Conservation (phyloP, 805 yeast species). For the Starmerella khaoyaiensis region DNA sequence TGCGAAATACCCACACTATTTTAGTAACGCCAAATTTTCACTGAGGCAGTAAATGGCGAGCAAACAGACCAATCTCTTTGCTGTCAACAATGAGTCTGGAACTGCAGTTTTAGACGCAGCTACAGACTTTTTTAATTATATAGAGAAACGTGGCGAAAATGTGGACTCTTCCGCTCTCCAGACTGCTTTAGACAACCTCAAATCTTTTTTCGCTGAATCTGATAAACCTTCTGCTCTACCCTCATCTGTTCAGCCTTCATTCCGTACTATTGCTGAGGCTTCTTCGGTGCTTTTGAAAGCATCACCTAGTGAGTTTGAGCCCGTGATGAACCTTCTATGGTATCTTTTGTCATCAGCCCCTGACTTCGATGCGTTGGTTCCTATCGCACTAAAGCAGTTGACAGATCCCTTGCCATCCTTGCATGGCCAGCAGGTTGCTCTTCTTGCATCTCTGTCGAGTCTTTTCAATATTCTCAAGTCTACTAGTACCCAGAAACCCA, state of each 20-base stretch:
- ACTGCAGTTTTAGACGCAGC: conserved; percentile 29
- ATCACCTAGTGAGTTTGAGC: conserved; percentile 30
- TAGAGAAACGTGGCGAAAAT: conserved; percentile 26
- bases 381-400: conserved; percentile 25
- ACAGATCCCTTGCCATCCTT: conserved; percentile 20
- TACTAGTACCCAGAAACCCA: conserved; percentile 23
- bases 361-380: conserved; percentile 25
- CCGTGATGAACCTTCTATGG: conserved; percentile 30
- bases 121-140: conserved; percentile 28
- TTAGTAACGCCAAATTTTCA: background rate
- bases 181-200: conserved; percentile 22
- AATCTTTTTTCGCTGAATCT: conserved; percentile 16
- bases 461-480: conserved; percentile 31
- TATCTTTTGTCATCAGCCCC: conserved; percentile 28
- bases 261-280: conserved; percentile 26
- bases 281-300: conserved; percentile 23
- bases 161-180: conserved; percentile 20
- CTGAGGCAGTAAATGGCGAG: conserved; percentile 8
- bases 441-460: conserved; percentile 29
- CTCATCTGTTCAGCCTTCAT: conserved; percentile 19
- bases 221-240: conserved; percentile 8
- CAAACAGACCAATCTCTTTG: conserved; percentile 22
- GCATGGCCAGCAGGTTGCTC: conserved; percentile 23
- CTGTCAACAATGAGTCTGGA: conserved; percentile 26
- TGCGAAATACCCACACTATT: conserved; percentile 3